phyloP scores from a whole-genome alignment of 2,329 filamentous ascomycete species.

The Trichoderma cornu-damae region DNA sequence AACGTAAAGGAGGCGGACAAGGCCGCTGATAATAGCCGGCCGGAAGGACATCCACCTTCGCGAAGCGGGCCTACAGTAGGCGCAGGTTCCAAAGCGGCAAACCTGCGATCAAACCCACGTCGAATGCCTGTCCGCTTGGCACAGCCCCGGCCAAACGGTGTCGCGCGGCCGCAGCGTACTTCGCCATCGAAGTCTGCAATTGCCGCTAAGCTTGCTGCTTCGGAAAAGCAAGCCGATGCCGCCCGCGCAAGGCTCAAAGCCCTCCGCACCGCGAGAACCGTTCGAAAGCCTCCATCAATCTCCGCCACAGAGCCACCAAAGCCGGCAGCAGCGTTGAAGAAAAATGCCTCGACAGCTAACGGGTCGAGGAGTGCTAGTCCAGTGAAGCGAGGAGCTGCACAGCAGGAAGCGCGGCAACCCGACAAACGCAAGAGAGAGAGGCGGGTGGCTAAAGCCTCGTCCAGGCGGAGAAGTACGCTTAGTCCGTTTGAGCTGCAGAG shows the following conservation, averaged over 20 bases:
- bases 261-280: conserved; percentile 36
- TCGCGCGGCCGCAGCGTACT: conserved; percentile 45
- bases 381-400: conserved; percentile 31
- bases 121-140: conserved; percentile 28
- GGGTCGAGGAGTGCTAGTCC: conserved; percentile 26
- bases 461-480: conserved; percentile 66
- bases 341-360: conserved; percentile 10
- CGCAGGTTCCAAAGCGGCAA: neutral
- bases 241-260: conserved; percentile 59
- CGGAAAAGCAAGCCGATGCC: conserved; percentile 59
- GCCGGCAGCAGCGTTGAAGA: conserved; percentile 1
- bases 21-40: neutral
- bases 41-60: conserved; percentile 15
- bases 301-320: conserved; percentile 4
- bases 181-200: conserved; percentile 58
- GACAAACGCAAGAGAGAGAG: conserved; percentile 48
- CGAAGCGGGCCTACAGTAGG: neutral
- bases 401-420: conserved; percentile 26
- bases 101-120: conserved; percentile 2
- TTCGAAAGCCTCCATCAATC: conserved; percentile 29
- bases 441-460: conserved; percentile 51
- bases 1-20: conserved; percentile 5
- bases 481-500: conserved; percentile 70
- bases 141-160: conserved; percentile 29
- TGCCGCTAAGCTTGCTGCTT: conserved; percentile 58